These are phyloP conservation scores for Westerdykella sp. DNA, from an alignment of 2,329 filamentous ascomycete genomes.

Conservation along the genomic window DNA sequence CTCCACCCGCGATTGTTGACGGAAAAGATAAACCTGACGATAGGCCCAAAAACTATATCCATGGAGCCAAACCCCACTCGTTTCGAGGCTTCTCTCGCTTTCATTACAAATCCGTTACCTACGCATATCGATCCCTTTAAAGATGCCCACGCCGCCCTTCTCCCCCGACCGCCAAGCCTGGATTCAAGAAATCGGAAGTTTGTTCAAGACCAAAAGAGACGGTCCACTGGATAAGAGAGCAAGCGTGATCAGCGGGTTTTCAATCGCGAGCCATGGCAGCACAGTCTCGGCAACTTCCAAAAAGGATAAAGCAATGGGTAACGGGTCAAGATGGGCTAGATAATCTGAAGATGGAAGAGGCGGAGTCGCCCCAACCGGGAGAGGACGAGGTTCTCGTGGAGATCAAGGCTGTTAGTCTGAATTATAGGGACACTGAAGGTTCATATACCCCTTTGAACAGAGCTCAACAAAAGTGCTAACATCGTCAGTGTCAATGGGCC, in stretches of 20 bases:
- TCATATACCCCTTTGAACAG: constrained; percentile 1
- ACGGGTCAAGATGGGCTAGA: constrained; percentile 41
- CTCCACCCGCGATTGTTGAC: too few species aligned
- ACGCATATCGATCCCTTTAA: too few species aligned
- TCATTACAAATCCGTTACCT: too few species aligned
- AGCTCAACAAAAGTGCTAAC: neutral
- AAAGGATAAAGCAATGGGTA: constrained; percentile 38
- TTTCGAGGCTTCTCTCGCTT: too few species aligned
- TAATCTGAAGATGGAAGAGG: constrained; percentile 33
- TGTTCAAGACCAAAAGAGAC: constrained; percentile 18
- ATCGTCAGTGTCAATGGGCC: constrained; percentile 54
- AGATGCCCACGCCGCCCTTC: constrained; percentile 34
- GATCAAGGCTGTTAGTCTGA: constrained; percentile 48
- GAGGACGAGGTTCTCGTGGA: constrained; percentile 47
- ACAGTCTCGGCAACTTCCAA: constrained; percentile 6
- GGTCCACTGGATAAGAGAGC: constrained; percentile 7
- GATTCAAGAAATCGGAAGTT: constrained; percentile 26
- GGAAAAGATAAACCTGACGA: too few species aligned
- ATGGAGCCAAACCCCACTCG: too few species aligned
- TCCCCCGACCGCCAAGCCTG: constrained; percentile 32
- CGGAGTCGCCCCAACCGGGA: constrained; percentile 29
- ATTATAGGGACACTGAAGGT: constrained; percentile 49
- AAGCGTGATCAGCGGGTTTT: constrained; percentile 4
- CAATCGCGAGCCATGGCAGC: constrained; percentile 14
- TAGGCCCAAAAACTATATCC: too few species aligned